Conservation (phyloP, 345 rosid species). For the Gossypium turneri region DNA sequence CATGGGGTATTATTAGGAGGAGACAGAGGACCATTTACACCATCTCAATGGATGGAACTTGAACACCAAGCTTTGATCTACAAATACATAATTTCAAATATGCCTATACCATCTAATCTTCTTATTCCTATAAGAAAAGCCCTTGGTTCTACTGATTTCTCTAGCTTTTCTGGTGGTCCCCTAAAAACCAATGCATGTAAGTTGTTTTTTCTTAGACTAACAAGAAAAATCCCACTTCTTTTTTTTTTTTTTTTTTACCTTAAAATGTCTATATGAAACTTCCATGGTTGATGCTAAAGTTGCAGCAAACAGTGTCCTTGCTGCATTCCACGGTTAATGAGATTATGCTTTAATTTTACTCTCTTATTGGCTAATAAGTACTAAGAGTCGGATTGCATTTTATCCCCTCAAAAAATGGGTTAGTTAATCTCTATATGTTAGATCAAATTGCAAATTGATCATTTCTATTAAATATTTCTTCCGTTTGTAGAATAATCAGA, state of each 20-base stretch:
- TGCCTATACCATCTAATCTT: constrained; percentile 71
- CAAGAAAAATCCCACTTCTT: background rate
- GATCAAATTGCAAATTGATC: no score
- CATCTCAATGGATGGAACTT: constrained; percentile 84
- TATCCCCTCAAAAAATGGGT: no score
- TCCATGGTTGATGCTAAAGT: constrained; percentile 1
- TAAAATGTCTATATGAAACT: background rate
- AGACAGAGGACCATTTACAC: constrained; percentile 52
- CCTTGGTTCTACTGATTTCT: constrained; percentile 46
- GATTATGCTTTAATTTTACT: background rate
- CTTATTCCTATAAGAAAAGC: constrained; percentile 78
- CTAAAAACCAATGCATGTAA: constrained; percentile 57
- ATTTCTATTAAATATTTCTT: no score
- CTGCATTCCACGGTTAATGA: background rate
- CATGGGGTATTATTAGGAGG: constrained; percentile 39
- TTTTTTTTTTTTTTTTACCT: background rate
- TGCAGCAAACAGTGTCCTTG: background rate
- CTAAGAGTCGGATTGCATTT: no score
- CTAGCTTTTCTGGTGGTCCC: constrained; percentile 35
- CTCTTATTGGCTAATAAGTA: constrained; percentile 1
- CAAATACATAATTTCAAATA: constrained; percentile 69
- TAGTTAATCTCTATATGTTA: no score
- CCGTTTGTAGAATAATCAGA: no score
- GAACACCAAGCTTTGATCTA: constrained; percentile 94
- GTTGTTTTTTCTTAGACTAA: constrained; percentile 18